phyloP scores from a whole-genome alignment of 208 protist species.

The Novymonas esmeraldas region DNA sequence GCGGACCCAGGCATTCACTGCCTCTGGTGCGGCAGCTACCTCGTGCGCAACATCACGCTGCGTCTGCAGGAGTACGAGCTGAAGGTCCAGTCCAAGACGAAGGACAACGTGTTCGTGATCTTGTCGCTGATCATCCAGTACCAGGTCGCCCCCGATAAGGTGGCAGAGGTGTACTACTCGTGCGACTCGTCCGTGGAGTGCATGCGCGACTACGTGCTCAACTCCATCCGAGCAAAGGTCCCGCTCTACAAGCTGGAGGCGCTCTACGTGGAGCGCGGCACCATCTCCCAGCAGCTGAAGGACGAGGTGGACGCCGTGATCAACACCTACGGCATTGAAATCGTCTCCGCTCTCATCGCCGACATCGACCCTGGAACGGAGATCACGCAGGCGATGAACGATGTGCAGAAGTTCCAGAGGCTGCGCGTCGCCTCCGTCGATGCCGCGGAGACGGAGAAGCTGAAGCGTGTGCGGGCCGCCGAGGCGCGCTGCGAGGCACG shows the following conservation, averaged over 20 bases:
- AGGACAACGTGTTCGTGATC: conserved; percentile 86
- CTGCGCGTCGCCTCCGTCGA: conserved; percentile 79
- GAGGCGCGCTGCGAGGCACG: conserved; percentile 72
- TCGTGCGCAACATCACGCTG: conserved; percentile 43
- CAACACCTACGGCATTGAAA: conserved; percentile 68
- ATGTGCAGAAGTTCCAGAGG: conserved; percentile 72
- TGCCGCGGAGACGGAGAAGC: conserved; percentile 76
- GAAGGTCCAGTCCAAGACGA: conserved; percentile 74
- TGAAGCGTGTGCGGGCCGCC: conserved; percentile 65
- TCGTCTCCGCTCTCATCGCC: conserved; percentile 72
- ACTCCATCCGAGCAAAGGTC: conserved; percentile 70
- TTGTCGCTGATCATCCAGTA: conserved; percentile 61
- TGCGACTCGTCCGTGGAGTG: conserved; percentile 40
- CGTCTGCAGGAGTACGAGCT: conserved; percentile 50
- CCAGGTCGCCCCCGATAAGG: conserved; percentile 47
- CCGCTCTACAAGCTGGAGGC: conserved; percentile 83
- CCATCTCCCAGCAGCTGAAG: conserved; percentile 79
- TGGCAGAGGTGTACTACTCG: conserved; percentile 51
- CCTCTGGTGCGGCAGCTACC: conserved; percentile 42
- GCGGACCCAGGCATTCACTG: conserved; percentile 65
- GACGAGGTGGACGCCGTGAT: conserved; percentile 63
- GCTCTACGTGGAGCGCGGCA: conserved; percentile 74
- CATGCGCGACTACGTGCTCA: conserved; percentile 70
- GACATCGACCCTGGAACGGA: conserved; percentile 68
- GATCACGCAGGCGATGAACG: conserved; percentile 77